Conservation (phyloP, 768 basidiomycete genomes). For the Phanerochaete carnosa region DNA sequence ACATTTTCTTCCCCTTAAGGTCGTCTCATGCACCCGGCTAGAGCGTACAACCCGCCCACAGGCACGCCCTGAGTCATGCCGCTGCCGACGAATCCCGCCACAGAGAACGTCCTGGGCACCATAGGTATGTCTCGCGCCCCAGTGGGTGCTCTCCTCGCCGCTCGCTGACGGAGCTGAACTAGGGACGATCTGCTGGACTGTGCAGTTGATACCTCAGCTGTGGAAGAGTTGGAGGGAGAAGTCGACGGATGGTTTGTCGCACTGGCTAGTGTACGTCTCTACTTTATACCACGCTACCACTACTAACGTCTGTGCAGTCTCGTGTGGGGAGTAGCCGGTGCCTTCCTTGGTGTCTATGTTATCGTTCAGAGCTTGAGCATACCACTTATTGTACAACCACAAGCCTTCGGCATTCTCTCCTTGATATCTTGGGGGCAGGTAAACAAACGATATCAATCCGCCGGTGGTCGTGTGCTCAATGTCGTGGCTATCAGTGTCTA, state of each 20-base stretch:
- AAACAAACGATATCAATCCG: conserved; percentile 12
- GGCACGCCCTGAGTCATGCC: neutral
- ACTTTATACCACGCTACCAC: neutral
- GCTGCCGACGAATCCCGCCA: conserved; percentile 45
- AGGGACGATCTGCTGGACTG: conserved; percentile 68
- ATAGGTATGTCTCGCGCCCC: conserved; percentile 41
- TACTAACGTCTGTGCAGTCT: conserved; percentile 33
- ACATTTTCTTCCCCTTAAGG: neutral
- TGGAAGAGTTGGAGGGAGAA: conserved; percentile 70
- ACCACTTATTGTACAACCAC: conserved; percentile 68
- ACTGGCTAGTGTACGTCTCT: conserved; percentile 52
- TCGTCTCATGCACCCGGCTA: neutral
- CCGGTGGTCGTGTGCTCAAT: neutral
- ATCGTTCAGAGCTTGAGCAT: conserved; percentile 66
- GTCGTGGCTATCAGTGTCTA: conserved; percentile 47
- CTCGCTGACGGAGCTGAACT: neutral
- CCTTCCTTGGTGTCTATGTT: conserved; percentile 66
- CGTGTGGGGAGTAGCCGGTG: conserved; percentile 56
- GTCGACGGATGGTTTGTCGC: conserved; percentile 67
- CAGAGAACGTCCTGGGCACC: conserved; percentile 70
- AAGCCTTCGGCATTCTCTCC: conserved; percentile 57
- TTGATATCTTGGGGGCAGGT: conserved; percentile 69
- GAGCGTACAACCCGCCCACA: neutral
- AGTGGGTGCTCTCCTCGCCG: neutral
- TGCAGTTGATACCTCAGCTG: conserved; percentile 67